Base-by-base conservation (phyloP, 352 stramenopile species). In the Globisporangium ultimum region DNA sequence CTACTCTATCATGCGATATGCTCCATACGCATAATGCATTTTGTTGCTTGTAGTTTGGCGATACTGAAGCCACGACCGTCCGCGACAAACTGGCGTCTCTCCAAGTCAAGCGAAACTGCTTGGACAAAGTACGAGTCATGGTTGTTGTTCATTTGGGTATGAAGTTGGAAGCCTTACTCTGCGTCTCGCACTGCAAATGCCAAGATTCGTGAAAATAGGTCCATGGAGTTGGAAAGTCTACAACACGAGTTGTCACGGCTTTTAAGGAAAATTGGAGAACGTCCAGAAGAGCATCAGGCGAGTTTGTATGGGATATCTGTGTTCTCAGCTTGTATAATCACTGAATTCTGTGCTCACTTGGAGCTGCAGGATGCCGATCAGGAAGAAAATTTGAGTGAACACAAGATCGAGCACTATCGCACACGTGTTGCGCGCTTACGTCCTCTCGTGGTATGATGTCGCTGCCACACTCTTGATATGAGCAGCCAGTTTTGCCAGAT, bases 71-170 rank as follows among this genome's bases (percentile, higher is more conserved):
- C 10, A 53, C 55, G 13, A 42, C 64, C n/a, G 60, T 79, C 11
- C 67, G 71, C 1, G 69, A 84, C 32, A 48, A 55, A 50, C 61
- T 80, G 17, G 61, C 63, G 13, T 58, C 67, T 14, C 48, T 84
- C 32, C 67, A 78, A 51, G 64, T 76, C 43, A 74, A 80, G 40
- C 70, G 68, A 36, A 67, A 75, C 17, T 73, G 72, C 36, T 46
- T 84, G 4, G 60, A 79, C 18, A 71, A 68, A 57, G 74, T 83
- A 45, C 40, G 40, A 45, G 40, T 8, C 40, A 45, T 10, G 7
- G 28, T 10, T 36, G 28, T 36, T 36, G 5, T 36, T 36, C 28
- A 36, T 36, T 36, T 36, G 28, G 7, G 4, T 36, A 10, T 10
- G 28, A 6, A 0, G 8, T 10, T 36, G 28, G 28, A 36, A 6